A percentile compares a stretch with the other conserved stretches of the same genome.
Evolutionary conservation across 2,329 filamentous ascomycete species (phyloP).

Genomic region (Zalaria sp.): DNA sequence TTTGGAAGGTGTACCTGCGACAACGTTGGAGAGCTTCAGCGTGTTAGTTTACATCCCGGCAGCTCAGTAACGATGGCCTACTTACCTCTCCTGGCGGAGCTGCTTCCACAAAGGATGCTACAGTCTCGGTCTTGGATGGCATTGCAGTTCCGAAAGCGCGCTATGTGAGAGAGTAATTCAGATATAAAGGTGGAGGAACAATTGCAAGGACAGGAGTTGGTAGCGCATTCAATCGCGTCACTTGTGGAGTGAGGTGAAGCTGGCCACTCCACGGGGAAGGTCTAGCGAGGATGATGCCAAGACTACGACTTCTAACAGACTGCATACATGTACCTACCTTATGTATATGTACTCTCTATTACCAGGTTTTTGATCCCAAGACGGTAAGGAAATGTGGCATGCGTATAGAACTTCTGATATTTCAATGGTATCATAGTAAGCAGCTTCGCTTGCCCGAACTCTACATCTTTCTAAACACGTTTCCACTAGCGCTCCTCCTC

Average conservation of each 20-base stretch:
- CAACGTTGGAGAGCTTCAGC: conserved; percentile 67
- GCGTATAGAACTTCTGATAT: neutral
- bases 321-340: too few species aligned
- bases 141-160: conserved; percentile 1
- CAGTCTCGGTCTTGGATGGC: conserved; percentile 24
- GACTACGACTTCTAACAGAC: too few species aligned
- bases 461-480: conserved; percentile 56
- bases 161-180: too few species aligned
- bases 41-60: conserved; percentile 12
- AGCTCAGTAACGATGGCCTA: conserved; percentile 11
- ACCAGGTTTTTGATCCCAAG: too few species aligned
- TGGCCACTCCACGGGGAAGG: too few species aligned
- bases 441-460: neutral
- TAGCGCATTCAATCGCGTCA: too few species aligned
- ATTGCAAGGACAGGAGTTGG: too few species aligned
- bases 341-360: too few species aligned
- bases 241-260: too few species aligned
- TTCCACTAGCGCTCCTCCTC: conserved; percentile 61
- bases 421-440: neutral
- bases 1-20: conserved; percentile 49
- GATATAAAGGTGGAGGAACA: too few species aligned
- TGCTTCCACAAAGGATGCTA: conserved; percentile 75
- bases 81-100: conserved; percentile 91
- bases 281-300: too few species aligned
- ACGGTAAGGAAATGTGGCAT: too few species aligned